Evolutionary conservation across 179 eudicot species (phyloP), one percentile per base, ranked within the genome.

Genomic region (Actinidia arguta): DNA sequence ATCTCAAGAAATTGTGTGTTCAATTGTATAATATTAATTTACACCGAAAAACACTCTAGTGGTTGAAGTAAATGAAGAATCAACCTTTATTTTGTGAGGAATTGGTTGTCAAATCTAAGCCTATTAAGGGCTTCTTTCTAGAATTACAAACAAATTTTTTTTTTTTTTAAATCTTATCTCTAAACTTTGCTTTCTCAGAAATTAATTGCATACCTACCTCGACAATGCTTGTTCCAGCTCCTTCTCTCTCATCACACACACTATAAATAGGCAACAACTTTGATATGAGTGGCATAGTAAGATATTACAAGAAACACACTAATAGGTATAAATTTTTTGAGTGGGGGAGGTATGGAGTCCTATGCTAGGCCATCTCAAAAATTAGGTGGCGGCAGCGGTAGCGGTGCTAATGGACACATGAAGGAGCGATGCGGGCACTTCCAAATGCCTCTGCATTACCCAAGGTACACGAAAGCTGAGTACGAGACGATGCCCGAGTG

Each of bases 391-490:
- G 81, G 73, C 22, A 73, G 73, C 17, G 39, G 73, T 4, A 8
- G 76, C 0, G 13, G 72, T 3, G 22, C 55, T 25, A 81, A 83
- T 14, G 81, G 72, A 58, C 73, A 69, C 58, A 61, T 14, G 22
- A 72, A 70, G 63, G 78, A 79, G 42, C 52, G 75, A 44, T 80
- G 82, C 0, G 75, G 82, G 0, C 4, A 56, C 59, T 91, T 91
- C 47, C 90, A 88, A 58, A 88, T 90, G 94, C 94, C 92, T 4
- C 36, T 91, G 75, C 94, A 91, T 66, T 91, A 90, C 67, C 92
- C 90, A 8, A 86, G 86, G 82, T 88, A 82, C 87, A 80, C 52
- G 1, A 61, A 67, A 69, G 86, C 86, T 0, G 90, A 92, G n/a
- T 89, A 90, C 59, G 90, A 90, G 70, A 36, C 61, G 8, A 92